Evolutionary conservation across 495 filamentous ascomycete species (phyloP).

Genomic region (Xanthoparmelia taractica): DNA sequence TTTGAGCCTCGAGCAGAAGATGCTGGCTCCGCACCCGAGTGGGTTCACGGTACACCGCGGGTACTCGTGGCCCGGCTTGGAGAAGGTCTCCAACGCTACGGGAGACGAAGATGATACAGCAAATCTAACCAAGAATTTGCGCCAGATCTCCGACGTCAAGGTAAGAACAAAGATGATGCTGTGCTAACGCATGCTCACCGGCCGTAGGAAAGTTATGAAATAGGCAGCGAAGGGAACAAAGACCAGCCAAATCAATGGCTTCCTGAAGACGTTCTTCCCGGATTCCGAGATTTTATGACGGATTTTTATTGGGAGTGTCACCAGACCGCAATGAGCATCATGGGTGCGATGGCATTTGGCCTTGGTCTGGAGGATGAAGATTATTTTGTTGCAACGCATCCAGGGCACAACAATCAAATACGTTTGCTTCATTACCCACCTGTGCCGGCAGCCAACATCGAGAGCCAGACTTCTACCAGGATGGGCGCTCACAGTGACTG

Average conservation of each 20-base stretch:
- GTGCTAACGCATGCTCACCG: not conserved
- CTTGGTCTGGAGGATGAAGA: conserved; percentile 45
- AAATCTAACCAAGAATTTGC: conserved; percentile 29
- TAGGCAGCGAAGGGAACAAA: conserved; percentile 49
- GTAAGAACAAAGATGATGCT: conserved; percentile 15
- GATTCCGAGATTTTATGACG: conserved; percentile 52
- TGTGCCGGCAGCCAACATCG: conserved; percentile 41
- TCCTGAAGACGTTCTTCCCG: conserved; percentile 49
- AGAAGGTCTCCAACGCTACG: conserved; percentile 56
- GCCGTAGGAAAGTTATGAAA: conserved; percentile 57
- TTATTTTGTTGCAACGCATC: conserved; percentile 47
- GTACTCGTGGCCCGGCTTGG: conserved; percentile 57
- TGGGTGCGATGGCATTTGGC: conserved; percentile 47
- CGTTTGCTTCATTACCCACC: conserved; percentile 60
- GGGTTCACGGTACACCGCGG: conserved; percentile 52
- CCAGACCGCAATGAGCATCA: conserved; percentile 38
- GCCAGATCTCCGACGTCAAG: conserved; percentile 40
- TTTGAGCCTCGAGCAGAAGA: conserved; percentile 39
- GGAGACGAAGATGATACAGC: conserved; percentile 39
- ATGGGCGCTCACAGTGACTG: conserved; percentile 50
- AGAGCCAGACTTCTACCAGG: conserved; percentile 39
- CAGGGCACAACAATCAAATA: conserved; percentile 53
- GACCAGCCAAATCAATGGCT: conserved; percentile 60
- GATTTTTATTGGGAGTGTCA: conserved; percentile 50
- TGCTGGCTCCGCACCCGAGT: conserved; percentile 54